Base-by-base conservation (phyloP, 2,329 filamentous ascomycete species). In the Fusarium zealandicum region DNA sequence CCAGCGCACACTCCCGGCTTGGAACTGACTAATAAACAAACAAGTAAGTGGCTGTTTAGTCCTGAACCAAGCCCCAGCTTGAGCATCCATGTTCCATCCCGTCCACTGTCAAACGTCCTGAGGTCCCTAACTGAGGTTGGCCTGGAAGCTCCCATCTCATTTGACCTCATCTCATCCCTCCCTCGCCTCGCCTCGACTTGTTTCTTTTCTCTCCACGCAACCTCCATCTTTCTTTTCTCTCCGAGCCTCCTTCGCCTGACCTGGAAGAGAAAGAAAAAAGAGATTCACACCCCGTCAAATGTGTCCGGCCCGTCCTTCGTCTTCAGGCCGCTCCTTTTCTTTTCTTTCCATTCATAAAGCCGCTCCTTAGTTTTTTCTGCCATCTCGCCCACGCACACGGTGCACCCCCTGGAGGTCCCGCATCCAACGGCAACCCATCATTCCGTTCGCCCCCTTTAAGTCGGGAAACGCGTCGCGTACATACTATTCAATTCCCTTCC, bases 381-480 rank as follows among this genome's bases (percentile, higher is more conserved):
- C 50, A 57, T 49, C 48, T 55, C 49, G 57, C 43, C 22, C 22
- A 25, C 6, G 48, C n/a, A n/a, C n/a, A n/a, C n/a, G n/a, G n/a
- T n/a, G n/a, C n/a, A 51, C 47, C 59, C 58, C 64, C 58, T 68
- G 64, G 58, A 65, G 49, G 59, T 45, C 56, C 44, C 44, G 59
- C 63, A 45, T 49, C 59, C 37, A 48, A 38, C 50, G 51, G 60
- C 43, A 59, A 60, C 54, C 61, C 59, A 44, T 50, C 62, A 62
- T 64, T 59, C 57, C 58, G 49, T 59, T 57, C 54, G 55, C 55
- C 67, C 66, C 69, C 64, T 65, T 65, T 57, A 65, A 55, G 61
- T 66, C 51, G 64, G 60, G 63, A 56, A 69, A 68, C 72, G 72
- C 72, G 70, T 73, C 72, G 69, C 71, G 70, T 67, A 59, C 47